Base-by-base conservation (phyloP, 257 asterid species). In the Dorcoceras hygrometricum region DNA sequence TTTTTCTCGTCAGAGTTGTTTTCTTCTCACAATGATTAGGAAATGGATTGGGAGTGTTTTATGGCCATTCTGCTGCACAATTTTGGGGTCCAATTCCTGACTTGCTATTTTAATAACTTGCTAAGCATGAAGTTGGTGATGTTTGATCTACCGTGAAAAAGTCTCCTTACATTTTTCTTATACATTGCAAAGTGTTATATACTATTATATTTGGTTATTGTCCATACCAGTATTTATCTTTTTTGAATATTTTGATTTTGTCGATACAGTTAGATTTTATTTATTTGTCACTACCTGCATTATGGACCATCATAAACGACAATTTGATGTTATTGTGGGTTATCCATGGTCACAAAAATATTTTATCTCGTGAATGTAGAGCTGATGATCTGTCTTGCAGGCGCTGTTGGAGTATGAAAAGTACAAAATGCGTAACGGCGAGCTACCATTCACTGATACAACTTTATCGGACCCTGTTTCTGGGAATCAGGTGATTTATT, bases 351-450 rank as follows among this genome's bases (percentile, higher is more conserved):
- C 53, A 57, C 27, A 16, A 43, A 61, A 55, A 55, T 51, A 8
- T 34, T 57, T 50, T 69, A 14, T 55, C 50, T 63, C 25, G 28
- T 72, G 74, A 61, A 46, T 59, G 56, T 79, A 62, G 64, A 50
- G 65, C 75, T 75, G 65, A 67, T 67, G 67, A 58, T 58, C 59
- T 72, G 46, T 53, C 69, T 72, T 81, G 57, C 67, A 91, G 98
- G 86, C 96, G 50, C 79, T 91, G 22, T 65, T 89, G 76, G 98
- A 91, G 79, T 91, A 91, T 71, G 98, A 91, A 53, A 91, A 91
- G 75, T 78, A 83, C 71, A 89, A 91, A 80, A 89, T 89, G 95
- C 94, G 88, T 26, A 66, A 82, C 25, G 98, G 98, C 31, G 95
- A 89, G 79, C 91, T 91, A 73, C 98, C 96, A 46, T 89, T 89